phyloP scores from a whole-genome alignment of 345 rosid species.

The Gossypium longicalyx region DNA sequence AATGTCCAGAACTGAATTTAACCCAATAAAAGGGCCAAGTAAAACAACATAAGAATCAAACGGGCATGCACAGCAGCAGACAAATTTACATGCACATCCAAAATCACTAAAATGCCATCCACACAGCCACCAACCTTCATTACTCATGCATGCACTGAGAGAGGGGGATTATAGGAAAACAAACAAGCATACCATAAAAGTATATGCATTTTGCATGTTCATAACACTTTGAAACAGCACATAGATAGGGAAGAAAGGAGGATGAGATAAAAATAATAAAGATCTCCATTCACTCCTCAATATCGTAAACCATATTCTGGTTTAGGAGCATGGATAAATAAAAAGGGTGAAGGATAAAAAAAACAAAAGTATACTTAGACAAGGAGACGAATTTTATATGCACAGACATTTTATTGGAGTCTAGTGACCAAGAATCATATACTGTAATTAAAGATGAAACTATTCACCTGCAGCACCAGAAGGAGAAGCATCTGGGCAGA shows the following conservation, averaged over 20 bases:
- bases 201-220: slow-evolving; percentile 7
- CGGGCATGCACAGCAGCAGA: not conserved
- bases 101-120: not conserved
- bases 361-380: not conserved
- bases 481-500: slow-evolving; percentile 97
- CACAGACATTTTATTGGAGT: not conserved
- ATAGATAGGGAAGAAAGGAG: not conserved
- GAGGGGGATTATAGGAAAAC: not conserved
- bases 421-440: not conserved
- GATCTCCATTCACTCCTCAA: not conserved
- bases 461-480: slow-evolving; percentile 84
- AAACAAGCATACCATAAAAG: slow-evolving; percentile 3
- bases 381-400: not conserved
- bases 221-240: not conserved
- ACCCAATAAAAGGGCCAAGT: not conserved
- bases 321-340: not conserved
- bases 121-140: not conserved
- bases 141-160: not conserved
- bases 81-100: not conserved
- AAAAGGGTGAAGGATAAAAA: not conserved
- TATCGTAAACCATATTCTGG: not conserved
- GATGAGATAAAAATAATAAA: not conserved
- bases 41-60: not conserved
- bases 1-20: not conserved
- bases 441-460: slow-evolving; percentile 5